Evolutionary conservation across 1,139 yeast genomes (phyloP).

Genomic region (Blastobotrys petasosporus): DNA sequence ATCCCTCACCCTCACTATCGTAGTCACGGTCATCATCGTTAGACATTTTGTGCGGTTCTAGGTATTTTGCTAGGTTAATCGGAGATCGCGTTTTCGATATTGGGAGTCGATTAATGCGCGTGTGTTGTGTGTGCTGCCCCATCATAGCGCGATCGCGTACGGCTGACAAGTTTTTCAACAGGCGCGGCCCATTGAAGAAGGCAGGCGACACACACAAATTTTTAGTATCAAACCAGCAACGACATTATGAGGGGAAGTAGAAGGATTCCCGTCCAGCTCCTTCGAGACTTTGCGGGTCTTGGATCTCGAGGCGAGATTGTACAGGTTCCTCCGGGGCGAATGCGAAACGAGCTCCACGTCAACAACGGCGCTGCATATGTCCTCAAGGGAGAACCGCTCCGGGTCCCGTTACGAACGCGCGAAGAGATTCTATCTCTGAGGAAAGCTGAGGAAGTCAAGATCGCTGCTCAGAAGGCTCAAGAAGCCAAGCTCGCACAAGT

Average conservation of each 20-base stretch:
- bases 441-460: slow-evolving; percentile 12
- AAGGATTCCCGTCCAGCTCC: slow-evolving; percentile 51
- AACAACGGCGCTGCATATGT: slow-evolving; percentile 69
- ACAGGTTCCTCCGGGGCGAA: slow-evolving; percentile 70
- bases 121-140: neutral
- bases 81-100: too few relatives aligned
- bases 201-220: neutral
- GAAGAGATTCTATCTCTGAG: slow-evolving; percentile 15
- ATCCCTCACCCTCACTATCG: neutral
- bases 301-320: slow-evolving; percentile 70
- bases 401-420: slow-evolving; percentile 53
- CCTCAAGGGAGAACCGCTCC: slow-evolving; percentile 47
- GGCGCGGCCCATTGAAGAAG: neutral
- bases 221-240: neutral
- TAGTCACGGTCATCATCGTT: slow-evolving; percentile 2
- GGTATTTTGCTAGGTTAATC: too few relatives aligned
- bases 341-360: slow-evolving; percentile 73
- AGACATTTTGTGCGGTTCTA: too few relatives aligned
- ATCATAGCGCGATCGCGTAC: neutral
- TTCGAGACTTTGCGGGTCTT: slow-evolving; percentile 53
- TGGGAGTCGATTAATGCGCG: neutral
- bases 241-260: slow-evolving; percentile 39
- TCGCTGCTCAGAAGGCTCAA: slow-evolving; percentile 9
- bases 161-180: neutral
- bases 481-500: slow-evolving; percentile 12